Base-by-base conservation (phyloP, 768 basidiomycete genomes). In the Porphyrellus cyaneotinctus region DNA sequence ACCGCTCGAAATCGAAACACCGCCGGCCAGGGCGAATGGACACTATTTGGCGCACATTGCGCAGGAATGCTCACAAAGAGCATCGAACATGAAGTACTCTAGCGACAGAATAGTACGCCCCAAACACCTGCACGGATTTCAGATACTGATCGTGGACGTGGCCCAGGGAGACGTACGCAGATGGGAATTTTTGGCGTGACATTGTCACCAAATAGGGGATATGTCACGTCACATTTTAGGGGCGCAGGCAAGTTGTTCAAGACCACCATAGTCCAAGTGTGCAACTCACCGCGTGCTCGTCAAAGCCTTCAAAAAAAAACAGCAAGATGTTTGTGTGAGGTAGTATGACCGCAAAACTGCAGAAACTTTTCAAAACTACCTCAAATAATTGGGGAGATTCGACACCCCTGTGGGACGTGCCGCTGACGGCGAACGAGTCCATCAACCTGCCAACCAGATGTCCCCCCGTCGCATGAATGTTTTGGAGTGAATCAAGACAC, bases 401-500 rank as follows among this genome's bases (percentile, higher is more conserved):
- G 37, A 42, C 41, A 41, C 41, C 12, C 48, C 32, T 45, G 49
- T 24, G 49, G 37, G 49, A 47, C 37, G 11, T 26, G 31, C 20
- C 28, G 12, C 49, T 24, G 48, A 41, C 18, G 22, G 39, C 51
- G 20, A 53, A 46, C 26, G 24, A 15, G 35, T 49, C 47, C 33
- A 33, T 48, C 45, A 43, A 53, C 46, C 4, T 47, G 39, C 44
- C 47, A 39, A 48, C 49, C 13, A 50, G 43, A 53, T 62, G 56
- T 62, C 53, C 65, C 64, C 64, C 52, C 47, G n/a, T 33, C 56
- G 41, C 47, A 57, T 67, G 59, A 58, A 56, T 55, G 53, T 53
- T 51, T 54, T 54, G 35, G 62, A 66, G 62, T 66, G 65, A 66
- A 57, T 45, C 64, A 67, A 69, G 62, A 64, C 67, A 64, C 65